phyloP scores from a whole-genome alignment of 345 rosid species.

The Rhodamnia rubescens region DNA sequence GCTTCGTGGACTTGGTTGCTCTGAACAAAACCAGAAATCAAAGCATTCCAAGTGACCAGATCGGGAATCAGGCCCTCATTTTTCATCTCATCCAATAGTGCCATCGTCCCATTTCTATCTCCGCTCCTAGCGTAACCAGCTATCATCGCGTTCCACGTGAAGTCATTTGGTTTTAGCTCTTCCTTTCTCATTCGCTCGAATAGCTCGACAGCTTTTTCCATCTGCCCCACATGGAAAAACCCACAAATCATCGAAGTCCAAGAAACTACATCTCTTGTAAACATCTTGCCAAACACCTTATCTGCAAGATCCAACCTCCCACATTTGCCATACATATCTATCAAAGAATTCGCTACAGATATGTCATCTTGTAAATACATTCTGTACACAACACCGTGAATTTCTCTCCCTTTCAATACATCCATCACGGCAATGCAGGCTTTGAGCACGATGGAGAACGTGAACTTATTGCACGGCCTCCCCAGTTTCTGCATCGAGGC shows the following conservation, averaged over 20 bases:
- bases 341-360: slow-evolving; percentile 20
- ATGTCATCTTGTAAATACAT: slow-evolving; percentile 16
- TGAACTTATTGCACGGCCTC: slow-evolving; percentile 19
- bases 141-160: slow-evolving; percentile 35
- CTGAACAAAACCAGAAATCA: slow-evolving; percentile 43
- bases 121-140: slow-evolving; percentile 29
- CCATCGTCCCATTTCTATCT: slow-evolving; percentile 16
- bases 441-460: slow-evolving; percentile 34
- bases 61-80: slow-evolving; percentile 29
- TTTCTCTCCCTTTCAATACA: slow-evolving; percentile 26
- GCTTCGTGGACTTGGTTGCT: slow-evolving; percentile 25
- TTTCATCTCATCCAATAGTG: slow-evolving; percentile 20
- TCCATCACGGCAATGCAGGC: slow-evolving; percentile 37
- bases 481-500: slow-evolving; percentile 16
- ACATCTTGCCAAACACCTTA: slow-evolving; percentile 25
- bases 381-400: slow-evolving; percentile 14
- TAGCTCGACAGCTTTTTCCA: slow-evolving; percentile 11
- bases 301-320: slow-evolving; percentile 17
- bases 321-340: slow-evolving; percentile 32
- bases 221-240: slow-evolving; percentile 21
- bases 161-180: slow-evolving; percentile 29
- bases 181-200: slow-evolving; percentile 33
- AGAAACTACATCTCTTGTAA: slow-evolving; percentile 21
- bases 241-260: slow-evolving; percentile 51
- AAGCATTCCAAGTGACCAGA: slow-evolving; percentile 46